phyloP scores from a whole-genome alignment of 306 rosid species.

The Ormosia semicastrata region DNA sequence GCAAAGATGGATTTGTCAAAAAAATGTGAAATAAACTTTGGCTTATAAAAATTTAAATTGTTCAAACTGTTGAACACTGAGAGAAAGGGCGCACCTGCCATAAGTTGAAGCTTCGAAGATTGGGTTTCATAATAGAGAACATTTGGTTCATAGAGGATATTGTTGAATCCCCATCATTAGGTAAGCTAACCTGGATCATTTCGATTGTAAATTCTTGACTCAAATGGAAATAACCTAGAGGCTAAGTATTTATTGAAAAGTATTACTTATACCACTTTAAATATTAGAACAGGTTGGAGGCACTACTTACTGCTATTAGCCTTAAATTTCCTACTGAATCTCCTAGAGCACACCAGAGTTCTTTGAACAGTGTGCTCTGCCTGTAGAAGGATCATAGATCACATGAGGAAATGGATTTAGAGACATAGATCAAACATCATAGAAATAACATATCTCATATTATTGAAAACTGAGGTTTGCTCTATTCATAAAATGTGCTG shows the following conservation, averaged over 20 bases:
- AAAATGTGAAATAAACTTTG: slow-evolving; percentile 9
- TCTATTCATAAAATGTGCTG: neutral
- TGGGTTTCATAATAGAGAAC: slow-evolving; percentile 70
- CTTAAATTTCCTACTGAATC: slow-evolving; percentile 56
- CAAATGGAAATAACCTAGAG: neutral
- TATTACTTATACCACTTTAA: neutral
- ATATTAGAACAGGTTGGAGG: neutral
- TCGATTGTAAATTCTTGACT: neutral
- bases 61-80: neutral
- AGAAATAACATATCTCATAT: neutral
- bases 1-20: slow-evolving; percentile 25
- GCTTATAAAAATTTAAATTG: slow-evolving; percentile 10
- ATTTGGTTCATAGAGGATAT: slow-evolving; percentile 66
- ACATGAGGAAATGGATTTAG: slow-evolving; percentile 16
- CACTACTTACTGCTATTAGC: slow-evolving; percentile 67
- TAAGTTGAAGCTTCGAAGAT: slow-evolving; percentile 61
- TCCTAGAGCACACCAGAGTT: slow-evolving; percentile 78
- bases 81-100: slow-evolving; percentile 69
- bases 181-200: slow-evolving; percentile 75
- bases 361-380: slow-evolving; percentile 51
- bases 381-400: slow-evolving; percentile 35
- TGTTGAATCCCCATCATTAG: slow-evolving; percentile 67
- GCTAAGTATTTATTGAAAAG: neutral
- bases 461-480: neutral
- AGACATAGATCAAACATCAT: neutral